Conservation (phyloP, 202 grass and related monocot species). For the Miscanthus sacchariflorus region DNA sequence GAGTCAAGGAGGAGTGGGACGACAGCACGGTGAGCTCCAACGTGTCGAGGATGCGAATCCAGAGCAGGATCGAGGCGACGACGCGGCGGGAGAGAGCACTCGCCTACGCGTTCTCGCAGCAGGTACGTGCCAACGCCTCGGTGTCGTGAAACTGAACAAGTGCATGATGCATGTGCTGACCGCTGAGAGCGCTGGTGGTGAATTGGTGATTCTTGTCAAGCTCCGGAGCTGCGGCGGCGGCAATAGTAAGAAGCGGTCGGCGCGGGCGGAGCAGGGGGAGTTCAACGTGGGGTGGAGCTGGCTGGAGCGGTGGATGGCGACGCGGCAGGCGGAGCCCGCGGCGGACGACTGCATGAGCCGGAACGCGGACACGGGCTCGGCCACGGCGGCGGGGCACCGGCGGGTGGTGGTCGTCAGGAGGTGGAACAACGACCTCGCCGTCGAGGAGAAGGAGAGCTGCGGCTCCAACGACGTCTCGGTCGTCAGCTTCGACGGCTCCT, state of each 20-base stretch:
- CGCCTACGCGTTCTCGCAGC: constrained; percentile 97
- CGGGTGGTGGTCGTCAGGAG: constrained; percentile 61
- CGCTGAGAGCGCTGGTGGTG: no score
- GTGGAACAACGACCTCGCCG: constrained; percentile 59
- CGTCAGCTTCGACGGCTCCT: constrained; percentile 79
- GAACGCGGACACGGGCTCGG: constrained; percentile 57
- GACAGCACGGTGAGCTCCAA: constrained; percentile 96
- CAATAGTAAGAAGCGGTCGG: constrained; percentile 61
- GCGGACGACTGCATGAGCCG: constrained; percentile 71
- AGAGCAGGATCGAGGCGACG: constrained; percentile 88
- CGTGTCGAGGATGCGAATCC: constrained; percentile 75
- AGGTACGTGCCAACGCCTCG: constrained; percentile 41
- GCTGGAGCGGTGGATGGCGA: constrained; percentile 99
- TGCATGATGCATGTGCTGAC: no score
- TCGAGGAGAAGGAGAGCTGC: constrained; percentile 94
- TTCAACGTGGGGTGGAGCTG: constrained; percentile 95
- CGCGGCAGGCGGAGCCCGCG: constrained; percentile 56
- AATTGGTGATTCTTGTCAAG: constrained; percentile 27
- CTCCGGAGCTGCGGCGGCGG: constrained; percentile 64
- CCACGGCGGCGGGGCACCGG: neutral
- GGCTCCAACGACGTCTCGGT: constrained; percentile 92
- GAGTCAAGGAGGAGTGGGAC: constrained; percentile 93
- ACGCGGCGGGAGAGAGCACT: constrained; percentile 86
- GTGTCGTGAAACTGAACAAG: no score
- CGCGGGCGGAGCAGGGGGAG: constrained; percentile 57